Base-by-base conservation (phyloP, 495 filamentous ascomycete genomes). In the Podospora anserina region DNA sequence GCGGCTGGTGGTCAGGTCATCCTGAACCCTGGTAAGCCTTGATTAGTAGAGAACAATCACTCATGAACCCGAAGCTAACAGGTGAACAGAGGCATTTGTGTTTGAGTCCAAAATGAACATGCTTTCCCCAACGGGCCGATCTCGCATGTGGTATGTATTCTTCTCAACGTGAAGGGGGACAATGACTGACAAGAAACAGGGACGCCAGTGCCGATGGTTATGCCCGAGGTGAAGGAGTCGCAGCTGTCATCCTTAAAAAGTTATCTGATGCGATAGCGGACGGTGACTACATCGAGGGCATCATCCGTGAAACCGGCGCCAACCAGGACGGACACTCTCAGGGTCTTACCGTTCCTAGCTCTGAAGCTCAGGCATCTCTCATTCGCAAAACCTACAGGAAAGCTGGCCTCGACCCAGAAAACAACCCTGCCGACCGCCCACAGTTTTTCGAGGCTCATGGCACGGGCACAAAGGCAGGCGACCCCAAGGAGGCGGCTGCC, bases 201-300 rank as follows among this genome's bases (percentile, higher is more conserved):
- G 86, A 88, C 70, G 78, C 80, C 0, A 67, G 71, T 0, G 89
- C 88, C 7, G 79, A 89, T 74, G 90, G 89, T 0, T 92, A 88
- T 72, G 86, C 75, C 0, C 76, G 89, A 4, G 90, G 81, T 1
- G 90, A 92, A 67, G 89, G 82, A 0, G 68, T 89, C 11, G 79
- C 77, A 26, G 78, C 78, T 0, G 30, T 90, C 0, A 76, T 84
- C 1, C 54, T 92, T 0, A 91, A 91, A 74, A 71, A 66, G 11
- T 71, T 90, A 0, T 63, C 60, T 0, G 80, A 84, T 54, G 89
- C 84, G 2, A 54, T 85, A 4, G 39, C 63, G 0, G 80, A 84
- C 61, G 79, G 80, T 4, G 80, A 86, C 67, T 82, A 81, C 15
- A 86, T 91, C 44, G 79, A 88, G 18, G 85, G 82, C 4, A 78